These are phyloP conservation scores for Chaetomium sp. DNA, from an alignment of 2,329 filamentous ascomycete genomes.

Conservation along the genomic window DNA sequence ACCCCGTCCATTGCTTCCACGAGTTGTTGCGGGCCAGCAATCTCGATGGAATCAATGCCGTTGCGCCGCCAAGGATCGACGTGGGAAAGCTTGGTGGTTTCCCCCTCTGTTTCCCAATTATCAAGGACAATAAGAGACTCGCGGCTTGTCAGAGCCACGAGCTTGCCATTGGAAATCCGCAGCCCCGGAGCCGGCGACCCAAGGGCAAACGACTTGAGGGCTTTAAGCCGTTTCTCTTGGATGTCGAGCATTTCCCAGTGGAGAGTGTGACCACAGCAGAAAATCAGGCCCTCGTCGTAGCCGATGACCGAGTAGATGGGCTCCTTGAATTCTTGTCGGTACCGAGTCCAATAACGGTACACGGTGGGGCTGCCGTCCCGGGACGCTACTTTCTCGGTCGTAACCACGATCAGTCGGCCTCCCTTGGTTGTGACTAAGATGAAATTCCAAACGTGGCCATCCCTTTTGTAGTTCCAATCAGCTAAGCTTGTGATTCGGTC, in stretches of 20 bases:
- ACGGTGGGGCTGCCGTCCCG: slow-evolving; percentile 23
- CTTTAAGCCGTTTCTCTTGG: slow-evolving; percentile 44
- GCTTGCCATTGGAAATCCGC: slow-evolving; percentile 39
- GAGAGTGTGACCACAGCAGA: slow-evolving; percentile 47
- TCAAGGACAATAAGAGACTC: slow-evolving; percentile 54
- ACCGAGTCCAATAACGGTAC: slow-evolving; percentile 50
- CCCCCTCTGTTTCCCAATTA: slow-evolving; percentile 32
- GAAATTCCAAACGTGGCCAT: slow-evolving; percentile 54
- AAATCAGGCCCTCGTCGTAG: slow-evolving; percentile 50
- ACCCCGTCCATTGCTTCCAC: slow-evolving; percentile 7
- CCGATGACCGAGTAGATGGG: slow-evolving; percentile 53
- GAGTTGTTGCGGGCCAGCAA: slow-evolving; percentile 30
- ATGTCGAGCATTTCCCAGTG: slow-evolving; percentile 51
- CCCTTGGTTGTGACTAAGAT: slow-evolving; percentile 53
- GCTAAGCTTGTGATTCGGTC: slow-evolving; percentile 55
- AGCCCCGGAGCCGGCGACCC: slow-evolving; percentile 48
- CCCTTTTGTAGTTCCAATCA: slow-evolving; percentile 57
- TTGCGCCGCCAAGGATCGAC: slow-evolving; percentile 40
- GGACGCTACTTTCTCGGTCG: slow-evolving; percentile 33
- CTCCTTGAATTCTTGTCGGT: slow-evolving; percentile 38
- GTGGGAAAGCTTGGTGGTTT: slow-evolving; percentile 37
- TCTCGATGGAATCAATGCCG: slow-evolving; percentile 41
- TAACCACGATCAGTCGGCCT: slow-evolving; percentile 51
- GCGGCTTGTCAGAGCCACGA: slow-evolving; percentile 45
- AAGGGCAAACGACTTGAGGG: slow-evolving; percentile 41